phyloP scores from a whole-genome alignment of 345 rosid genomes.

The Gossypium thurberi region DNA sequence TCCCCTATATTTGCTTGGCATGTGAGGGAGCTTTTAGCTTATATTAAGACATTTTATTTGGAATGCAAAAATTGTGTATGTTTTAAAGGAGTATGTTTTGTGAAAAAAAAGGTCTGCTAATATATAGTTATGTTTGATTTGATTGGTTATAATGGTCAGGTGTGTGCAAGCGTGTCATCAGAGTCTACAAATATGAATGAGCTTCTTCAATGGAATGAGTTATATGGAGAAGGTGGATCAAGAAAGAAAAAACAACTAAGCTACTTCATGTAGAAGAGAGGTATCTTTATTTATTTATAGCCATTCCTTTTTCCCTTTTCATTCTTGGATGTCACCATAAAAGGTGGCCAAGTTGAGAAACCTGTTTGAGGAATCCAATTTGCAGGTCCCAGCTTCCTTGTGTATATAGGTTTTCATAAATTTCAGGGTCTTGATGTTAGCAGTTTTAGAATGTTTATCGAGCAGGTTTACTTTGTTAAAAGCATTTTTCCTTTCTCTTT shows the following conservation, averaged over 20 bases:
- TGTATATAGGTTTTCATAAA: slow-evolving; percentile 19
- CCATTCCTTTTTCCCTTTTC: slow-evolving; percentile 18
- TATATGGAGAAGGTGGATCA: slow-evolving; percentile 98
- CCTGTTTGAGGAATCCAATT: slow-evolving; percentile 22
- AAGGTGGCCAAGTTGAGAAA: slow-evolving; percentile 15
- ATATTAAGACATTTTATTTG: neutral
- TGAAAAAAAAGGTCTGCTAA: no score
- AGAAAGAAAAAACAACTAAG: slow-evolving; percentile 82
- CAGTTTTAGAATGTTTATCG: slow-evolving; percentile 1
- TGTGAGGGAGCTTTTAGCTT: neutral
- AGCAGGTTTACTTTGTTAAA: slow-evolving; percentile 11
- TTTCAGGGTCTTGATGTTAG: slow-evolving; percentile 8
- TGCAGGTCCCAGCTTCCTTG: slow-evolving; percentile 17
- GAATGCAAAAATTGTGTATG: neutral
- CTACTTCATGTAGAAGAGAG: slow-evolving; percentile 80
- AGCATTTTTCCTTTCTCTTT: neutral
- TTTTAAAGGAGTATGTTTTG: no score
- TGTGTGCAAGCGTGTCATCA: slow-evolving; percentile 90
- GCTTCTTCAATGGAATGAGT: slow-evolving; percentile 89
- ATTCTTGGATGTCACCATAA: slow-evolving; percentile 12
- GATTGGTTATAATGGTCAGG: slow-evolving; percentile 33
- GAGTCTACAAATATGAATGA: slow-evolving; percentile 93
- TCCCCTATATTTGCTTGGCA: neutral
- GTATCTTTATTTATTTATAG: slow-evolving; percentile 22
- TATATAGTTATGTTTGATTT: neutral